Base-by-base conservation (phyloP, 805 yeast genomes). In the Candida ficus region DNA sequence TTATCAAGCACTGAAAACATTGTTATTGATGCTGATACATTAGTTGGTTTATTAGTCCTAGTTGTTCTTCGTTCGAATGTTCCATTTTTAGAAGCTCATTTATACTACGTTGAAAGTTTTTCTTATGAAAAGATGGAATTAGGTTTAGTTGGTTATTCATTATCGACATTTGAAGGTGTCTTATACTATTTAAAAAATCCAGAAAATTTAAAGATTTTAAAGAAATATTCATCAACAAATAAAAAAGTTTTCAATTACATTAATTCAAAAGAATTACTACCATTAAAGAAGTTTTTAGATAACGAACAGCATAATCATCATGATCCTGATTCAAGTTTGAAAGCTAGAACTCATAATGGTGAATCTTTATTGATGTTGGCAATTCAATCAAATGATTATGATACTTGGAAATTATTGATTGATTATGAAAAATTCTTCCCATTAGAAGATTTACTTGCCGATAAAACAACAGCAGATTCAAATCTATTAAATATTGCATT, bases 101-200 rank as follows among this genome's bases (percentile, higher is more conserved):
- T 90, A 10, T 69, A 64, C 34, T 88, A 86, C 56, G 71, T 89
- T 37, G 76, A 78, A 45, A 65, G 71, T 29, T 87, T 83, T 53
- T 71, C 81, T 3, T 60, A 60, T 28, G 63, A 61, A n/a, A 68
- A 68, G 29, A 53, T 67, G 7, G 75, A 70, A 31, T 55, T 67
- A 4, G 96, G 96, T 0, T 66, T 75, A 19, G 58, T 75, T 23
- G 95, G 86, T 10, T 91, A 91, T 57, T 80, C 89, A 1, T 49
- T 88, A 12, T 82, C 95, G 33, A 87, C 95, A 6, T 66, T 89
- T 33, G 95, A 89, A 51, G 95, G 89, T 0, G 95, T 86, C 0
- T 53, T 87, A 8, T 76, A 65, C 41, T 91, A 83, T 53, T 65
- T 88, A n/a, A 62, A 62, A 26, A 61, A 70, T 28, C 39, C 45